Base-by-base conservation (phyloP, 2,329 filamentous ascomycete species). In the Penicillium sclerotiorum region DNA sequence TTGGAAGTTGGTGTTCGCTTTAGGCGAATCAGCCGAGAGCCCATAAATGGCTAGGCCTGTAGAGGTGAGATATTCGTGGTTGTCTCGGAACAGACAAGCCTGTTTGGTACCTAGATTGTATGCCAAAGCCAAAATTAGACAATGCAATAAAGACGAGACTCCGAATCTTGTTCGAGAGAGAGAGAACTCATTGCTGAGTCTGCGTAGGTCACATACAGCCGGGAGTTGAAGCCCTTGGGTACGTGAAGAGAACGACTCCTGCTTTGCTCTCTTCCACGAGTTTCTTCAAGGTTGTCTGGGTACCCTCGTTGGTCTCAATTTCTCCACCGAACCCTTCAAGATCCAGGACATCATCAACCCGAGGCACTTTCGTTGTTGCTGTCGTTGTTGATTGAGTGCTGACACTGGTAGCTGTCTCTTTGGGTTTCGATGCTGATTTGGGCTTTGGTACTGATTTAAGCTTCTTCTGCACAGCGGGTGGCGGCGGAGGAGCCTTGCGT, bases 131-230 rank as follows among this genome's bases (percentile, higher is more conserved):
- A 21, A 21, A 20, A 17, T 20, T 20, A 12, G 32, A 15, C 20
- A 17, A 22, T 22, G 23, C 33, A n/a, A n/a, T n/a, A n/a, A n/a
- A n/a, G n/a, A n/a, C n/a, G n/a, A n/a, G n/a, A n/a, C n/a, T n/a
- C n/a, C n/a, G n/a, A n/a, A n/a, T n/a, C n/a, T n/a, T n/a, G n/a
- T n/a, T n/a, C n/a, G n/a, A n/a, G n/a, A n/a, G n/a, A n/a, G n/a
- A n/a, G n/a, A n/a, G n/a, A n/a, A n/a, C n/a, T n/a, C n/a, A n/a
- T n/a, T n/a, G n/a, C n/a, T n/a, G n/a, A n/a, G n/a, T n/a, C n/a
- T n/a, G n/a, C n/a, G n/a, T n/a, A n/a, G n/a, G n/a, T n/a, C n/a
- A 71, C 90, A 83, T 84, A 96, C 93, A 97, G 56, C 93, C 93
- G 30, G 90, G 90, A 18, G 94, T 99, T 22, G 88, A 94, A 11